phyloP scores from a whole-genome alignment of 352 stramenopile genomes.

The Phytopythium vexans region DNA sequence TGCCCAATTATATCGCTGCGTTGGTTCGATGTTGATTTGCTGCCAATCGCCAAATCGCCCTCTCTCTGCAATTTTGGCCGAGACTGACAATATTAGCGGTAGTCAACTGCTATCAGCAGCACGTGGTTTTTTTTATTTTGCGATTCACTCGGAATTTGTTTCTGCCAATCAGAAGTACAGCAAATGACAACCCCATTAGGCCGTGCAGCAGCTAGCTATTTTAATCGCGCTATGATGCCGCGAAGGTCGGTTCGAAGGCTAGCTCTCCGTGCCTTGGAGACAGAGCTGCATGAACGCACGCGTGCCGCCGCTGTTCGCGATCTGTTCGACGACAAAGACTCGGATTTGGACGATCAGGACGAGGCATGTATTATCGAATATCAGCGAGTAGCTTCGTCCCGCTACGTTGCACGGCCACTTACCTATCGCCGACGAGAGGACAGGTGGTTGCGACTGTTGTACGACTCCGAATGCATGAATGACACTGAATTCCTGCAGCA shows the following conservation, averaged over 20 bases:
- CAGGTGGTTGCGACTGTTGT: background rate
- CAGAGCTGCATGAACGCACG: no score
- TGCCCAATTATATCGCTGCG: no score
- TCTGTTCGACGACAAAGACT: background rate
- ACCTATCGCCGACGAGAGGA: background rate
- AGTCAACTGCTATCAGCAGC: no score
- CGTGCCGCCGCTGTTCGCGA: background rate
- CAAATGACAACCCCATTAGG: no score
- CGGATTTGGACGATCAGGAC: background rate
- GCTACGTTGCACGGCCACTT: background rate
- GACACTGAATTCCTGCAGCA: background rate
- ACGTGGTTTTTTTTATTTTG: no score
- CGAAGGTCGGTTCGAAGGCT: no score
- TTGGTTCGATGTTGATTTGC: background rate
- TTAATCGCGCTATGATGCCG: no score
- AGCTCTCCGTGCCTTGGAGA: no score
- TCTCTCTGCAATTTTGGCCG: conserved; percentile 1
- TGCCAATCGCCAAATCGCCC: background rate
- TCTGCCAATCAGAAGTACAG: no score
- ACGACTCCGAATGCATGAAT: background rate
- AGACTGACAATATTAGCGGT: conserved; percentile 1
- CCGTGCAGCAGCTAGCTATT: no score
- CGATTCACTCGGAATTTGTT: no score
- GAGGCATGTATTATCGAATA: background rate
- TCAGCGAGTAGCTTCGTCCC: background rate